Base-by-base conservation (phyloP, 345 rosid species). In the Cochlearia excelsa region DNA sequence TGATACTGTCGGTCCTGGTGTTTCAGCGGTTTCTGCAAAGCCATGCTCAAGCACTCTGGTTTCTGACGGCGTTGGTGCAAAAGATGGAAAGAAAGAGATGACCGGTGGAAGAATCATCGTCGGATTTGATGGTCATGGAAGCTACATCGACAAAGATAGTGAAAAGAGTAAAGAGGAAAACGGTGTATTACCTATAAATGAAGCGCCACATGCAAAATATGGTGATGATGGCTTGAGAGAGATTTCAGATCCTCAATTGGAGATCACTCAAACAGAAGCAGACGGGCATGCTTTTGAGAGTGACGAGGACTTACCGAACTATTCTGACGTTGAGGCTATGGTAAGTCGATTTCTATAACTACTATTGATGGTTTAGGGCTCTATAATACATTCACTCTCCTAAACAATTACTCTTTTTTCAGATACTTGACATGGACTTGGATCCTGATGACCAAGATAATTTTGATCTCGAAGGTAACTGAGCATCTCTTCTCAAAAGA, bases 301-400 rank as follows among this genome's bases (percentile, higher is more conserved):
- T 76, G 96, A 85, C 60, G 95, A 82, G 11, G 92, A 87, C 66
- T 70, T 85, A n/a, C 95, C 99, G 16, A 82, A 67, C 59, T 89
- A 78, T 77, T 93, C 97, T 45, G 96, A 93, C 69, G 79, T 90
- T 34, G 97, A 93, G 80, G 95, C 99, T 63, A 90, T 90, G 96
- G 99, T 90, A 81, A 49, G 38, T 28, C 26, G 7, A 47, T 31
- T 39, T 51, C 26, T 52, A 50, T 33, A 54, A n/a, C 51, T 34
- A 30, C 23, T 11, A 9, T 11, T 46, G 23, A 51, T 30, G 23
- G 57, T 55, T 46, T 41, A 53, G 59, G 26, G 33, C 51, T 65
- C 61, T 7, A 7, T 30, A 41, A 26, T 8, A 38, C 38, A 30
- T 51, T 41, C 9, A 33, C 74, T 50, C 23, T 16, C 40, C 50